Base-by-base conservation (phyloP, 805 yeast species). In the Ogataea saltuana region DNA sequence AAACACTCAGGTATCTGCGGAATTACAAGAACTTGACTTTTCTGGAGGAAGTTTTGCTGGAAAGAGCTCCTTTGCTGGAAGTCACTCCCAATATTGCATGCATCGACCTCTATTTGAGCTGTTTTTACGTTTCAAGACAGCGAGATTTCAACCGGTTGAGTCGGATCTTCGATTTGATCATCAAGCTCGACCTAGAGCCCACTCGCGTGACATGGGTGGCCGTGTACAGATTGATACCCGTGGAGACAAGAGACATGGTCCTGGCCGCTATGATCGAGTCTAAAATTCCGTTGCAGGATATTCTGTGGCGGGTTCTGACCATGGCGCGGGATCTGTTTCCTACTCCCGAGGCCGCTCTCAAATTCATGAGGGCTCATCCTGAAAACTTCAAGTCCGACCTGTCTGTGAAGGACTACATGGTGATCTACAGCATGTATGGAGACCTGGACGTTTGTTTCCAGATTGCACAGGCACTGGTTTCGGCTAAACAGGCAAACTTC, bases 171-270 rank as follows among this genome's bases (percentile, higher is more conserved):
- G 41, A 46, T 21, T 29, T 41, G 33, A 33, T 49, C 10, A 39
- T 46, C 11, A 30, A 38, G 12, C 33, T 28, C 17, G 42, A 44
- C 15, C 36, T 50, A 16, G 33, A 26, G 2, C 54, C 54, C 18
- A 50, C 50, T 3, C 26, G 48, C 22, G 39, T 46, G 2, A 44
- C 54, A 4, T 50, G 51, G 54, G 29, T 44, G 15, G 21, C 29
- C 15, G 16, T 50, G 4, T 33, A 39, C 26, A 32, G 29, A n/a
- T 7, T 38, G 33, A 39, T 42, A 10, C 49, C 54, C 2, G 17
- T 19, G 2, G 30, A 40, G 2, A 6, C 26, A 6, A 19, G 44
- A 3, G 20, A 27, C 18, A 15, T 9, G 6, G 23, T 39, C 21
- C 32, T 50, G 20, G 20, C 5, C 11, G 11, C 26, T 11, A 46